phyloP scores from a whole-genome alignment of 805 yeast genomes.

The Lachancea waltii region DNA sequence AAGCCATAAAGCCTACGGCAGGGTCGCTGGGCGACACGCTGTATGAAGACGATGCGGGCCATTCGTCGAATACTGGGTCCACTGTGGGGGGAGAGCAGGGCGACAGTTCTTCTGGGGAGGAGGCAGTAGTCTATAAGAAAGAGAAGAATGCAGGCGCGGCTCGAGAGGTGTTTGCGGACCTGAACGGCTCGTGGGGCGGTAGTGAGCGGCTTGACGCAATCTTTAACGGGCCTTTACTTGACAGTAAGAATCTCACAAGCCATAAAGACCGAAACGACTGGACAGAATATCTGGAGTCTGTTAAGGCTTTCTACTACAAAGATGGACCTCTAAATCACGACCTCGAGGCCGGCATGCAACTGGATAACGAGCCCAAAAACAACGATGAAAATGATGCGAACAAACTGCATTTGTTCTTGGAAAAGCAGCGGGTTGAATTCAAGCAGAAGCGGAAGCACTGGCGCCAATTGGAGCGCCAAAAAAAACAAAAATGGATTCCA shows the following conservation, averaged over 20 bases:
- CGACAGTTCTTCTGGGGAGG: background rate
- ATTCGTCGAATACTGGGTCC: background rate
- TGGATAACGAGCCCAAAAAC: conserved; percentile 6
- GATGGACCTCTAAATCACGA: conserved; percentile 1
- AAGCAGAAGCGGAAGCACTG: conserved; percentile 26
- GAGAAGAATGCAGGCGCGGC: background rate
- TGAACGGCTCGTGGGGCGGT: conserved; percentile 64
- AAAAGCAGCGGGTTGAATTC: conserved; percentile 14
- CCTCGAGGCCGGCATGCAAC: conserved; percentile 7
- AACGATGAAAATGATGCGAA: conserved; percentile 9
- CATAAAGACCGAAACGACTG: conserved; percentile 29
- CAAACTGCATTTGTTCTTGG: conserved; percentile 9
- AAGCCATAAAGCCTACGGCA: conserved; percentile 1
- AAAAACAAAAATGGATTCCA: conserved; percentile 62
- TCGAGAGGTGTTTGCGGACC: conserved; percentile 32
- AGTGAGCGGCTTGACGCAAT: conserved; percentile 53
- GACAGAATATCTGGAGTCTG: conserved; percentile 23
- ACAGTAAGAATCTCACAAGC: conserved; percentile 24
- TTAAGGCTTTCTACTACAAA: conserved; percentile 25
- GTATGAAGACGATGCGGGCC: conserved; percentile 1
- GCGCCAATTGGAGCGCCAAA: conserved; percentile 37
- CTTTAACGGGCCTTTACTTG: conserved; percentile 32
- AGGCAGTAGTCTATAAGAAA: background rate
- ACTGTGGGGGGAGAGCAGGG: background rate
- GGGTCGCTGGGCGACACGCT: background rate